A percentile compares a stretch with the other conserved stretches of the same genome.
phyloP scores from a whole-genome alignment of 176 grass and related monocot genomes.

The Aegilops bicornis region DNA sequence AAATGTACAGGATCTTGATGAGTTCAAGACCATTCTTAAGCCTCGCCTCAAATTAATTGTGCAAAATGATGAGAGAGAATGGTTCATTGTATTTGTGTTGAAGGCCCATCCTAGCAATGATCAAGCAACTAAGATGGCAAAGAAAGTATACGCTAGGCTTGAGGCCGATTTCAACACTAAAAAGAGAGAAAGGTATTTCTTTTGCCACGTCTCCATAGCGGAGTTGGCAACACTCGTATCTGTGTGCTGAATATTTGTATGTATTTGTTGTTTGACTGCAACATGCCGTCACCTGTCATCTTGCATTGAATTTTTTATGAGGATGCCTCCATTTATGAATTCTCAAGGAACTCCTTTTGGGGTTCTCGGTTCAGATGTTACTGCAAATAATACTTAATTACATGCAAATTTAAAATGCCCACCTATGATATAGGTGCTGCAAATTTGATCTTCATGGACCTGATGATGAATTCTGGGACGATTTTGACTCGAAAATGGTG shows the following conservation, averaged over 20 bases:
- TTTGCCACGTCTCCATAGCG: neutral
- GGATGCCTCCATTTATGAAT: neutral
- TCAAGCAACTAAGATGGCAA: slow-evolving; percentile 90
- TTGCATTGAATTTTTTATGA: neutral
- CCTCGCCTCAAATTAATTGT: slow-evolving; percentile 95
- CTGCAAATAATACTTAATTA: neutral
- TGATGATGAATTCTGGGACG: slow-evolving; percentile 88
- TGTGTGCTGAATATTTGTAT: slow-evolving; percentile 11
- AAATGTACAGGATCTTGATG: slow-evolving; percentile 84
- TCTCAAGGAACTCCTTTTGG: slow-evolving; percentile 8
- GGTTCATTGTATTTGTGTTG: slow-evolving; percentile 95
- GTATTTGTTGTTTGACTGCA: slow-evolving; percentile 13
- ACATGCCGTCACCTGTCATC: neutral
- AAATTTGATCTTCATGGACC: slow-evolving; percentile 91
- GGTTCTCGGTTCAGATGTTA: neutral
- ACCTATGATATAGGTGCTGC: slow-evolving; percentile 70
- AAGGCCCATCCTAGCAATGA: slow-evolving; percentile 94
- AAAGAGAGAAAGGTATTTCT: slow-evolving; percentile 85
- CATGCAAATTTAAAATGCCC: slow-evolving; percentile 22
- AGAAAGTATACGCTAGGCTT: slow-evolving; percentile 85
- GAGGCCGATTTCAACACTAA: slow-evolving; percentile 99
- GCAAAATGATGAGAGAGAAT: slow-evolving; percentile 98
- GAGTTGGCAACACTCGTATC: slow-evolving; percentile 5
- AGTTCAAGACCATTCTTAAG: slow-evolving; percentile 97
- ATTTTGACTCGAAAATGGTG: slow-evolving; percentile 92